A percentile compares a stretch with the other conserved stretches of the same genome.
Evolutionary conservation across 108 stramenopile genomes (phyloP).

Genomic region (Cyclotella kingstonii): DNA sequence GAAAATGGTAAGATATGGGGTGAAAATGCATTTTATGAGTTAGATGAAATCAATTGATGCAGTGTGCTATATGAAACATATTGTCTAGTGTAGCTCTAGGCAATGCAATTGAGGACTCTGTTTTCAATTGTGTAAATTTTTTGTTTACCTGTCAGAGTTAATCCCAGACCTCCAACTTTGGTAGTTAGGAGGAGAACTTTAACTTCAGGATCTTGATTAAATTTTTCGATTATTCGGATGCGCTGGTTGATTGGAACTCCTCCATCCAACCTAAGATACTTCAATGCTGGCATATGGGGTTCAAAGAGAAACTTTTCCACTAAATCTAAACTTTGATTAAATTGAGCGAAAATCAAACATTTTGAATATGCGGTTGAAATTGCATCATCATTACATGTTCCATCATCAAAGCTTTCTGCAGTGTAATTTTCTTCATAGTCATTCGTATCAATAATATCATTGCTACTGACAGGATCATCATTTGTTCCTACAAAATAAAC

Average conservation of each 20-base stretch:
- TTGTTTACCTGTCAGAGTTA: slow-evolving; percentile 78
- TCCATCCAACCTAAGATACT: slow-evolving; percentile 79
- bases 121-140: too few relatives aligned
- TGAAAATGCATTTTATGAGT: neutral
- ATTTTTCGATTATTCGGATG: slow-evolving; percentile 59
- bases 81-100: neutral
- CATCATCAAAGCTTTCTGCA: neutral
- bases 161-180: slow-evolving; percentile 76
- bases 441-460: slow-evolving; percentile 12
- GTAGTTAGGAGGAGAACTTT: slow-evolving; percentile 81
- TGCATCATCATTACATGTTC: neutral
- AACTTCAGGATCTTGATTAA: slow-evolving; percentile 67
- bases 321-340: slow-evolving; percentile 75
- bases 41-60: neutral
- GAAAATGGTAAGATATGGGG: neutral
- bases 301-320: slow-evolving; percentile 78
- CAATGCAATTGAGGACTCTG: too few relatives aligned
- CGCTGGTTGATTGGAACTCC: slow-evolving; percentile 62
- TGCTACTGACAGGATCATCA: slow-evolving; percentile 12
- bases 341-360: slow-evolving; percentile 88
- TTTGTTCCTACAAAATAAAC: slow-evolving; percentile 43
- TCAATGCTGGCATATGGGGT: slow-evolving; percentile 65
- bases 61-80: neutral
- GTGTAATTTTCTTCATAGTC: neutral
- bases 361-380: slow-evolving; percentile 33